phyloP scores from a whole-genome alignment of 345 rosid genomes.

The Moricandia moricandioides region DNA sequence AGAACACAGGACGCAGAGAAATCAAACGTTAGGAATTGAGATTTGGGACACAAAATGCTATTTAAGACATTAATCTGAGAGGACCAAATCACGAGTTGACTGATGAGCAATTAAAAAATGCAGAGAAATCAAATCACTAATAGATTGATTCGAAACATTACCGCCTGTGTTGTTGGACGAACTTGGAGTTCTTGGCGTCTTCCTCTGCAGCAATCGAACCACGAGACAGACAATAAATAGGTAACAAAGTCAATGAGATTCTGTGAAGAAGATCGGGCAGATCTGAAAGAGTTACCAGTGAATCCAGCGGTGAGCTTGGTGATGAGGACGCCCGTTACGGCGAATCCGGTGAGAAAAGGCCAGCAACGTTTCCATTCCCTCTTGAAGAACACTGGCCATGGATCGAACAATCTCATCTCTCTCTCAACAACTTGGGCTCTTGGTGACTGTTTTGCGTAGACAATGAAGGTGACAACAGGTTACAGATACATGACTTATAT shows the following conservation, averaged over 20 bases:
- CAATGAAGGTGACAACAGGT: background rate
- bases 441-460: constrained; percentile 17
- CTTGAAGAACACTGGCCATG: constrained; percentile 86
- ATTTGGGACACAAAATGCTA: background rate
- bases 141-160: no score
- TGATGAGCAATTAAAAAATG: background rate
- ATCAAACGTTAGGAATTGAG: background rate
- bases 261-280: constrained; percentile 5
- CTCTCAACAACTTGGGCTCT: background rate
- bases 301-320: constrained; percentile 70
- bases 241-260: no score
- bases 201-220: no score
- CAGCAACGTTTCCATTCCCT: constrained; percentile 75
- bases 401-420: constrained; percentile 55
- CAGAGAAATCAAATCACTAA: background rate
- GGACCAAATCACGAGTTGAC: background rate
- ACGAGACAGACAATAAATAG: no score
- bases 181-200: no score
- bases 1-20: no score
- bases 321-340: constrained; percentile 66
- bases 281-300: constrained; percentile 56
- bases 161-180: no score
- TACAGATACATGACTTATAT: background rate
- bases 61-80: background rate
- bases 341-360: constrained; percentile 88